Percentiles rank a stretch among this genome's conserved stretches.
These are phyloP conservation scores for Pleodorina starrii DNA, from an alignment of 139 green algal genomes.

Conservation along the genomic window DNA sequence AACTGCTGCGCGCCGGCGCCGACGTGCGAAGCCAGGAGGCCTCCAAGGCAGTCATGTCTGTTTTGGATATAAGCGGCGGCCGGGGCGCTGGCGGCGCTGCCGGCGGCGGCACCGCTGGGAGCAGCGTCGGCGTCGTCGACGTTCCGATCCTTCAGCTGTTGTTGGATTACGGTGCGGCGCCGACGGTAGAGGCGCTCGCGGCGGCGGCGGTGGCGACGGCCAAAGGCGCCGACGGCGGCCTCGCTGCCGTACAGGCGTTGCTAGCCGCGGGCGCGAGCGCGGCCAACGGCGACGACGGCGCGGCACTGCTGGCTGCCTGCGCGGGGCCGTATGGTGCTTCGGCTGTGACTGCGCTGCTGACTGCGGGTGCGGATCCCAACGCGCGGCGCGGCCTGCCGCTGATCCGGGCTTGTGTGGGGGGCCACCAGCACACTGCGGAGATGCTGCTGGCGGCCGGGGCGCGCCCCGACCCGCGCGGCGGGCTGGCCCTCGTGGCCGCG, in stretches of 20 bases:
- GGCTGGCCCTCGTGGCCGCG: slow-evolving; percentile 4
- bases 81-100: background rate
- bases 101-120: background rate
- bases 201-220: background rate
- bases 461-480: background rate
- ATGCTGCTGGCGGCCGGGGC: slow-evolving; percentile 1
- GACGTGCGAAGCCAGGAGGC: background rate
- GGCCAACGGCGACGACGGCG: background rate
- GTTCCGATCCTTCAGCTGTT: background rate
- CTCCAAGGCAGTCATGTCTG: background rate
- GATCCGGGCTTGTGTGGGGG: background rate
- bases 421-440: background rate
- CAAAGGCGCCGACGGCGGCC: too few relatives aligned
- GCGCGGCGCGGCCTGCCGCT: slow-evolving; percentile 2
- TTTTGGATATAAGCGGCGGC: background rate
- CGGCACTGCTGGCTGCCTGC: slow-evolving; percentile 6
- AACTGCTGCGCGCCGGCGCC: background rate
- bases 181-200: background rate
- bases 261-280: background rate
- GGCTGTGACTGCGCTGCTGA: background rate
- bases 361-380: background rate
- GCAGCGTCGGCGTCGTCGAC: background rate
- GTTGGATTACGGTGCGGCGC: background rate
- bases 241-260: background rate
- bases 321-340: background rate